phyloP scores from a whole-genome alignment of 2,329 filamentous ascomycete species.

The Fusarium nisikadoi region DNA sequence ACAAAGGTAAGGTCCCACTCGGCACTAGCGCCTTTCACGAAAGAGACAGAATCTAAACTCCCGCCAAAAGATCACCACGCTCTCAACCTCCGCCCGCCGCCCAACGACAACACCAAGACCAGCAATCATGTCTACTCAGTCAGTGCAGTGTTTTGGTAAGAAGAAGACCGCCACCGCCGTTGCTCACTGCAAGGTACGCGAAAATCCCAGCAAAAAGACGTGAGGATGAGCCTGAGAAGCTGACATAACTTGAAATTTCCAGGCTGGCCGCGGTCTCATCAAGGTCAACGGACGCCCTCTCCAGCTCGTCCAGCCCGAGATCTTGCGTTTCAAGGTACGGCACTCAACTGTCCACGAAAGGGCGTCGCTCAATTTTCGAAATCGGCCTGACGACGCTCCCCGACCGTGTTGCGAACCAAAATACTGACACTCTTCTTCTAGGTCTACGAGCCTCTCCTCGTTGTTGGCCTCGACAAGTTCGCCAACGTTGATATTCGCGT shows the following conservation, averaged over 20 bases:
- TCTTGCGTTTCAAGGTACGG: constrained; percentile 95
- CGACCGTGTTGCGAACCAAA: constrained; percentile 1
- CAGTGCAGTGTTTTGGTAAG: constrained; percentile 99
- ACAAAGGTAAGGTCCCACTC: neutral
- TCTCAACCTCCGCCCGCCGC: constrained; percentile 16
- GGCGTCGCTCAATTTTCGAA: neutral
- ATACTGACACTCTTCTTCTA: constrained; percentile 49
- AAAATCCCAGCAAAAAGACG: constrained; percentile 3
- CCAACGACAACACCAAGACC: constrained; percentile 39
- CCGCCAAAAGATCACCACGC: constrained; percentile 8
- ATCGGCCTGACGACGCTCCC: neutral
- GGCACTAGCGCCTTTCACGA: neutral
- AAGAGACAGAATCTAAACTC: constrained; percentile 19
- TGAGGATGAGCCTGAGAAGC: constrained; percentile 28
- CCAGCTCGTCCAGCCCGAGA: constrained; percentile 91
- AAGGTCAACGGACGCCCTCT: constrained; percentile 99
- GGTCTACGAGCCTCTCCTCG: constrained; percentile 98
- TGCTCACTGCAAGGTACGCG: constrained; percentile 88
- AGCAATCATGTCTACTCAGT: constrained; percentile 79
- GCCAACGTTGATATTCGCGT: constrained; percentile 91
- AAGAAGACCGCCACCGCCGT: constrained; percentile 91
- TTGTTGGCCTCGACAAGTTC: constrained; percentile 98
- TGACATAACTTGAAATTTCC: constrained; percentile 43
- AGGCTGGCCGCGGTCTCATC: constrained; percentile 77
- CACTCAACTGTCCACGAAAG: constrained; percentile 2